Conservation (phyloP, 805 yeast genomes). For the Saccharomycopsis sp. region DNA sequence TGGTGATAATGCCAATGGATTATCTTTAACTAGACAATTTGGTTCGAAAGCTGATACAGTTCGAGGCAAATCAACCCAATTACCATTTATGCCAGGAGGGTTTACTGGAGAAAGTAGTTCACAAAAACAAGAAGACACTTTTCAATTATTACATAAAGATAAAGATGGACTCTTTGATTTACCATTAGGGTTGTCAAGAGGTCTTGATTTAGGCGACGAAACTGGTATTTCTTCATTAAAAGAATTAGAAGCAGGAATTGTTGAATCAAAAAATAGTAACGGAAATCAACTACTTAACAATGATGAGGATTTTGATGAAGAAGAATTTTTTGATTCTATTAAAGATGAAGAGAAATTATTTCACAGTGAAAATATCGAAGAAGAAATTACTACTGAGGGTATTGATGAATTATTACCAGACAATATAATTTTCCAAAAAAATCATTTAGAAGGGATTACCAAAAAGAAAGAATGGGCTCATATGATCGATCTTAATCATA, state of each 20-base stretch:
- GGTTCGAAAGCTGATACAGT: constrained; percentile 52
- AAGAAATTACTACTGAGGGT: constrained; percentile 17
- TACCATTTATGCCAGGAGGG: constrained; percentile 96
- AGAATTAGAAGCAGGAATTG: constrained; percentile 27
- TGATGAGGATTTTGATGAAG: constrained; percentile 8
- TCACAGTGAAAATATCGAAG: constrained; percentile 2
- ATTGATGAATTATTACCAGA: constrained; percentile 41
- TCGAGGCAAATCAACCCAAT: constrained; percentile 57
- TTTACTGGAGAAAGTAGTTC: constrained; percentile 22
- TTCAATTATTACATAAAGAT: constrained; percentile 49
- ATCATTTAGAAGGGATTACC: constrained; percentile 19
- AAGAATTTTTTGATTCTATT: constrained; percentile 17
- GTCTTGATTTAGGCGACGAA: constrained; percentile 31
- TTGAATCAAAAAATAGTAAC: constrained; percentile 23
- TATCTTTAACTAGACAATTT: constrained; percentile 61
- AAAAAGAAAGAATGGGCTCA: constrained; percentile 83
- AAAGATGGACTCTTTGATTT: constrained; percentile 66
- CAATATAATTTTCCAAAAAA: constrained; percentile 38
- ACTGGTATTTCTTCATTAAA: constrained; percentile 7
- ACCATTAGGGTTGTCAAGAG: constrained; percentile 76
- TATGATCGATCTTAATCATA: constrained; percentile 77
- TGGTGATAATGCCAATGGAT: constrained; percentile 56
- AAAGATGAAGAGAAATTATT: constrained; percentile 3
- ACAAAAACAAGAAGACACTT: constrained; percentile 22
- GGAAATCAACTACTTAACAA: constrained; percentile 16